These are phyloP conservation scores for Nothophytophthora sp. DNA, from an alignment of 352 stramenopile species.

Conservation along the genomic window DNA sequence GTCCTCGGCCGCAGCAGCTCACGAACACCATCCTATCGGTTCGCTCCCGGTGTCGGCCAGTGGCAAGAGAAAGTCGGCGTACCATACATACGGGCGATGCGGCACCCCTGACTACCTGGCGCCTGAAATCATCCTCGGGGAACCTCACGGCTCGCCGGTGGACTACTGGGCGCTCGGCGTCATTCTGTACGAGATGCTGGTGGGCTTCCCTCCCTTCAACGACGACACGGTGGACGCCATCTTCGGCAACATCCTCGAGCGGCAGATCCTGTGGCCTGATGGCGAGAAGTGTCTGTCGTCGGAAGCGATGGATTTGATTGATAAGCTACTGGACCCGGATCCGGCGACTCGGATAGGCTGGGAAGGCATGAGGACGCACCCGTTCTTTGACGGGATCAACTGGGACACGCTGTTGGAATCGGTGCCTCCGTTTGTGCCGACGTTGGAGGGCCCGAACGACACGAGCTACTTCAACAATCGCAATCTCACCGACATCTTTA, in stretches of 20 bases:
- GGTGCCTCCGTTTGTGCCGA: constrained; percentile 86
- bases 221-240: constrained; percentile 89
- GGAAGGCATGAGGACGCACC: constrained; percentile 61
- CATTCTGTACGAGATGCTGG: constrained; percentile 91
- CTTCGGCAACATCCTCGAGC: constrained; percentile 85
- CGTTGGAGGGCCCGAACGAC: constrained; percentile 82
- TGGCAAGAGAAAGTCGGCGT: constrained; percentile 47
- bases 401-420: constrained; percentile 82
- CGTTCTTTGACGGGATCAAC: constrained; percentile 79
- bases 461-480: constrained; percentile 92
- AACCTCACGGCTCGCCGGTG: constrained; percentile 71
- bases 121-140: constrained; percentile 84
- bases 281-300: constrained; percentile 86
- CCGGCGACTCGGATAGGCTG: constrained; percentile 65
- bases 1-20: too few relatives aligned
- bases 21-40: too few relatives aligned
- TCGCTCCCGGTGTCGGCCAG: too few relatives aligned
- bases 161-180: constrained; percentile 92
- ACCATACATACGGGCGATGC: constrained; percentile 73
- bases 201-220: constrained; percentile 89
- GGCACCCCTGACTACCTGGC: constrained; percentile 90
- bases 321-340: constrained; percentile 71
- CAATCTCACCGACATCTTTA: constrained; percentile 85
- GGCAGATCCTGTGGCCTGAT: constrained; percentile 87
- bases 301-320: constrained; percentile 85